Evolutionary conservation across 495 filamentous ascomycete species (phyloP), one percentile per base, ranked within the genome.

Genomic region (Aspergillus asperescens): DNA sequence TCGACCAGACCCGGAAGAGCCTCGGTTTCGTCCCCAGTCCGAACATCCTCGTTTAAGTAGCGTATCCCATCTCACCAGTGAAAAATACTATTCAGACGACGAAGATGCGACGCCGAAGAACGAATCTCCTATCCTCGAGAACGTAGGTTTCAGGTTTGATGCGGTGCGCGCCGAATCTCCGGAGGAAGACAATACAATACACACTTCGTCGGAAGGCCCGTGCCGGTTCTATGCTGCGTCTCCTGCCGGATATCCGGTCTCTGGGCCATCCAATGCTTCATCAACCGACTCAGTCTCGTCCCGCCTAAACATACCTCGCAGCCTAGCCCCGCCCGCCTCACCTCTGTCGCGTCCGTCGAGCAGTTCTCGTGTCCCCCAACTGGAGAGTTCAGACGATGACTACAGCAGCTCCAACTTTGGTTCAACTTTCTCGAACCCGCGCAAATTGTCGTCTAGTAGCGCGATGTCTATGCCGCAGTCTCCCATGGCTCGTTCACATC

Each of bases 41-140:
- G 79, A 87, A 66, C 81, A 91, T 60, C 86, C 87, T 34, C 78
- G 81, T 15, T 77, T 91, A 65, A 88, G 87, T 62, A 77, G 75
- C 13, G 69, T 87, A 35, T 78, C 80, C 20, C 61, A 66, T 28
- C 52, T 78, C 13, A 74, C 77, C 0, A 77, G 76, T 15, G 76
- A 80, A 39, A 70, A 78, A 44, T 59, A 32, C 25, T 43, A 38
- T 51, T 40, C 48, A 24, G 32, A 55, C 10, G 68, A 68, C 43
- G 68, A 75, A 13, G 57, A 69, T 27, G 53, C 62, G 19, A 67
- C 65, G 10, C 68, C 67, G 0, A 60, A 62, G 23, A 63, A 53
- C 24, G 60, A 57, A 35, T 35, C 55, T n/a, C 59, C 59, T 0
- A 62, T 62, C 43, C 15, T 60, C 7, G 35, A 59, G 3, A 27